Evolutionary conservation across 2,329 filamentous ascomycete species (phyloP).

Genomic region (Triangularia verruculosa): DNA sequence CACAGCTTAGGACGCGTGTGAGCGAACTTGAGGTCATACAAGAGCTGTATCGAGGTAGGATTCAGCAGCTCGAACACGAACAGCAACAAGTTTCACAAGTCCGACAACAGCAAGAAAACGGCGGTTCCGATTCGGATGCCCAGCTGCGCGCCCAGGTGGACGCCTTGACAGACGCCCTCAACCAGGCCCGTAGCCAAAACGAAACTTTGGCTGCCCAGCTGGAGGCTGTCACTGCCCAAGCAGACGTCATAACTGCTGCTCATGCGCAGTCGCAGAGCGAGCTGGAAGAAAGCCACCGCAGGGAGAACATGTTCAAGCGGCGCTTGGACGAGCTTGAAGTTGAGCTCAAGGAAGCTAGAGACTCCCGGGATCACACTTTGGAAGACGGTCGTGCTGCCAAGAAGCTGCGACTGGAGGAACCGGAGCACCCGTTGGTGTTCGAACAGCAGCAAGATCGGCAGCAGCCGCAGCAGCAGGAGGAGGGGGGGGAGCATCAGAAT

Average conservation of each 20-base stretch:
- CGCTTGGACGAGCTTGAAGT: constrained; percentile 76
- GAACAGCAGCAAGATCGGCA: constrained; percentile 3
- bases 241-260: constrained; percentile 44
- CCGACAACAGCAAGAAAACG: constrained; percentile 47
- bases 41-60: constrained; percentile 70
- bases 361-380: constrained; percentile 20
- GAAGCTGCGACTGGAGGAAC: constrained; percentile 32
- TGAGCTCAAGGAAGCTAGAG: constrained; percentile 44
- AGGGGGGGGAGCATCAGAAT: neutral
- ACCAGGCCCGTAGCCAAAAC: constrained; percentile 27
- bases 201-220: constrained; percentile 44
- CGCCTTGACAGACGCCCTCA: constrained; percentile 39
- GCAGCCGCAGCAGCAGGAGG: neutral
- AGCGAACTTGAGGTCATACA: constrained; percentile 96
- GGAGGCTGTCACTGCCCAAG: constrained; percentile 43
- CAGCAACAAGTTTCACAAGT: constrained; percentile 47
- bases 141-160: constrained; percentile 57
- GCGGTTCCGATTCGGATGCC: constrained; percentile 47
- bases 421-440: neutral
- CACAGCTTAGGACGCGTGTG: constrained; percentile 88
- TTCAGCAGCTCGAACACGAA: constrained; percentile 67
- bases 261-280: constrained; percentile 54
- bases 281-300: constrained; percentile 71
- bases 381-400: constrained; percentile 33
- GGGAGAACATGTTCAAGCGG: constrained; percentile 79